Evolutionary conservation across 129 eudicot genomes (phyloP), one percentile per base, ranked within the genome.

Genomic region (Flaveria ramosissima): DNA sequence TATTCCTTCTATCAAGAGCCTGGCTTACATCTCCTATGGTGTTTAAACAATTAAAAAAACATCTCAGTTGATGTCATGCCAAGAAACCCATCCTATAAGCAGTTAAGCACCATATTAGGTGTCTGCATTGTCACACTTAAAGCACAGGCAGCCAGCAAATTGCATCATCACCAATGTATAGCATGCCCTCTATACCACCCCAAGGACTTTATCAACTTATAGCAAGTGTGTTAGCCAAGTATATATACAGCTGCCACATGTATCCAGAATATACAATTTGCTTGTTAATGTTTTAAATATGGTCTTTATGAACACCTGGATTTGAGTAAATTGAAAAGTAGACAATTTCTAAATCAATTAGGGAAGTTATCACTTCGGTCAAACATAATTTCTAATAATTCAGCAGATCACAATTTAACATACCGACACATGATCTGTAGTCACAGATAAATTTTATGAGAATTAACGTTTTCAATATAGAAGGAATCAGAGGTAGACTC

Each of bases 401-500:
- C 23, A 30, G 48, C 0, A 59, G 17, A 70, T 43, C 50, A 70
- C 56, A 3, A 78, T 27, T 55, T 55, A 30, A 59, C 59, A 59
- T 24, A 21, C 0, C 9, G n/a, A 26, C 16, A 26, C 63, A 45
- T 69, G 71, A 70, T 69, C 23, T 10, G 24, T 78, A 27, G 26
- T 68, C 50, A 68, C 8, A 36, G 8, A 36, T 36, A 6, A 4
- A 36, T 7, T 36, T 5, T 36, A 36, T 36, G 41, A 36, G 41
- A 7, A 53, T 53, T 16, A 53, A 52, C 23, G 7, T 9, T 81
- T 68, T 47, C 3, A 6, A 17, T 32, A 19, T 41, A 8, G 14
- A 61, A 71, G 4, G 30, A 17, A 51, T 21, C 68, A 63, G 69
- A 36, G 68, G 24, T 48, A 63, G 76, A 46, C 86, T 39, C 71